Conservation (phyloP, 2,329 filamentous ascomycete genomes). For the Albophoma yamanashiensis region DNA sequence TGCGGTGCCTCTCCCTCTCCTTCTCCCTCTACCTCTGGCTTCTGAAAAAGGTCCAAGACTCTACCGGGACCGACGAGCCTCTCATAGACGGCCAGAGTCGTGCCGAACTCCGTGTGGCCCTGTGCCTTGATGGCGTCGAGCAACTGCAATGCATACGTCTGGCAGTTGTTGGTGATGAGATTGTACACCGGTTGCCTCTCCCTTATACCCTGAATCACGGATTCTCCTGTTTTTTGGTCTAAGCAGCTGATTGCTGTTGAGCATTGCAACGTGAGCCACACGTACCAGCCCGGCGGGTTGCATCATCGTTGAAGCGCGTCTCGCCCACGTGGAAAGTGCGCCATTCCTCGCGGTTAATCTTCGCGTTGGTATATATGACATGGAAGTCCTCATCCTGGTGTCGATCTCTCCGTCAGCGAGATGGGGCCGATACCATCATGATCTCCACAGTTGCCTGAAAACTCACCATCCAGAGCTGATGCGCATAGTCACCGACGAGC, state of each 20-base stretch:
- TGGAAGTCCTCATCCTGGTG: conserved; percentile 40
- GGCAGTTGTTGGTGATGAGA: conserved; percentile 50
- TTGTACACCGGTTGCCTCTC: conserved; percentile 40
- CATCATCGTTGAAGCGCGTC: conserved; percentile 44
- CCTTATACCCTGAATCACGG: conserved; percentile 41
- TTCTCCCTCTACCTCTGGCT: conserved; percentile 13
- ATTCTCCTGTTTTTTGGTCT: conserved; percentile 28
- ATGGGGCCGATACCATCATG: neutral
- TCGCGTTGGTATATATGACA: conserved; percentile 45
- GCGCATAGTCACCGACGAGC: conserved; percentile 42
- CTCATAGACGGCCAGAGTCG: conserved; percentile 42
- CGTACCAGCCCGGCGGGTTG: conserved; percentile 35
- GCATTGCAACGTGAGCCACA: neutral
- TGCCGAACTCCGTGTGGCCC: conserved; percentile 38
- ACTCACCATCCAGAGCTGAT: conserved; percentile 49
- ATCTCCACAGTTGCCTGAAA: neutral
- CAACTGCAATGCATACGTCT: conserved; percentile 42
- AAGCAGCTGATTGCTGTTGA: neutral
- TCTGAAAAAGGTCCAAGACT: conserved; percentile 39
- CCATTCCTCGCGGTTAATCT: conserved; percentile 35
- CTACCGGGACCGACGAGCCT: conserved; percentile 35
- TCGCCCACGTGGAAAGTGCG: conserved; percentile 38
- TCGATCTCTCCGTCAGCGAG: neutral
- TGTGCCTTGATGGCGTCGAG: conserved; percentile 44
- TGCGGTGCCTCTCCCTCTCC: neutral